Evolutionary conservation across 2,329 filamentous ascomycete genomes (phyloP).

Genomic region (Diaporthe longicolla): DNA sequence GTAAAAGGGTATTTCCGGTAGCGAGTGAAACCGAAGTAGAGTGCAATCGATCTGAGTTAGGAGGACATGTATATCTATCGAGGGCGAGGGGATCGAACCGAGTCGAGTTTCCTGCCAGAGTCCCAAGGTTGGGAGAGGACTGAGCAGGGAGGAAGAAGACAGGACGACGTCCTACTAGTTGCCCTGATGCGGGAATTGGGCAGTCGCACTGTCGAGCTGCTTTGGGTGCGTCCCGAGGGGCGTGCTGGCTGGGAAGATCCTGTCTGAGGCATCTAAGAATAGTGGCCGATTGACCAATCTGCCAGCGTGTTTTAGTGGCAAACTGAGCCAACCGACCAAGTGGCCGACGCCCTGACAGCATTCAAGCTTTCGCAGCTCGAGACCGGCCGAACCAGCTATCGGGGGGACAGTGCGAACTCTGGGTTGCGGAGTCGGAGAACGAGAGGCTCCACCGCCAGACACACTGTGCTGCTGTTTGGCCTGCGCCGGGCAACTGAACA

Average conservation of each 20-base stretch:
- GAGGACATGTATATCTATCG: not conserved
- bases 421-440: no score
- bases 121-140: constrained; percentile 12
- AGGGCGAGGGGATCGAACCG: constrained; percentile 5
- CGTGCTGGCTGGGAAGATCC: not conserved
- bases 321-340: constrained; percentile 9
- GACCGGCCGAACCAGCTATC: constrained; percentile 16
- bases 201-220: constrained; percentile 17
- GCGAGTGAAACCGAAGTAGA: constrained; percentile 35
- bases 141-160: constrained; percentile 6
- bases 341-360: not conserved
- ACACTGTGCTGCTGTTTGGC: constrained; percentile 19
- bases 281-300: constrained; percentile 31
- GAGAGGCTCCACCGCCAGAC: accelerated
- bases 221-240: not conserved
- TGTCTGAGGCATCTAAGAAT: constrained; percentile 36
- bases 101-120: constrained; percentile 5
- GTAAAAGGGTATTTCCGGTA: constrained; percentile 11
- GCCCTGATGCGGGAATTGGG: constrained; percentile 11
- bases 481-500: not conserved
- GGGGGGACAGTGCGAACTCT: not conserved
- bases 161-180: not conserved
- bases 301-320: constrained; percentile 28
- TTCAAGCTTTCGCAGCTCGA: constrained; percentile 21
- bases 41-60: not conserved